phyloP scores from a whole-genome alignment of 2,329 filamentous ascomycete species.

The Xylariaceae sp. region DNA sequence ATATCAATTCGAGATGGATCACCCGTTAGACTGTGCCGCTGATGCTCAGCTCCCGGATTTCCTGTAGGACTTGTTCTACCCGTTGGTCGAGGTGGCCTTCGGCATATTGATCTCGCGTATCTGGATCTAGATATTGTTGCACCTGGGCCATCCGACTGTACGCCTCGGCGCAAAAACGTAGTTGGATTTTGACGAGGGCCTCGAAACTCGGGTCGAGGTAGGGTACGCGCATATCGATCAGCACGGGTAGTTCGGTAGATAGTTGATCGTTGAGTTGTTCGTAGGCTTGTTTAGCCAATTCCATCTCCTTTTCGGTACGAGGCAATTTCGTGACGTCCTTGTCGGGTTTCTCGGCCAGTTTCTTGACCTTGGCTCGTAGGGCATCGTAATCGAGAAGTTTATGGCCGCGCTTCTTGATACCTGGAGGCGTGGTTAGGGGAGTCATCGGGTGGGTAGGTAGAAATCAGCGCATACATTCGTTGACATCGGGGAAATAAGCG shows the following conservation, averaged over 20 bases:
- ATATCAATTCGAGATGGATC: not conserved
- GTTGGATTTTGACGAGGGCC: slow-evolving; percentile 95
- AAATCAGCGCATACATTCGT: slow-evolving; percentile 64
- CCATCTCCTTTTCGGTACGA: slow-evolving; percentile 90
- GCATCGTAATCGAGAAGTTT: slow-evolving; percentile 98
- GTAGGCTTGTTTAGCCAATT: slow-evolving; percentile 88
- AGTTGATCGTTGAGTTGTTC: slow-evolving; percentile 97
- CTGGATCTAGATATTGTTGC: slow-evolving; percentile 93
- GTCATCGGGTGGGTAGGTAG: not conserved
- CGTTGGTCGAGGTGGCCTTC: slow-evolving; percentile 84
- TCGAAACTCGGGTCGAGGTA: slow-evolving; percentile 97
- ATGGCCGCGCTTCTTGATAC: slow-evolving; percentile 97
- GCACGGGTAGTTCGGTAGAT: slow-evolving; percentile 83
- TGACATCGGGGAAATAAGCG: slow-evolving; percentile 97
- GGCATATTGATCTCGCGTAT: slow-evolving; percentile 93
- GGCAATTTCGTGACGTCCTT: slow-evolving; percentile 97
- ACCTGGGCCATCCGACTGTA: slow-evolving; percentile 98
- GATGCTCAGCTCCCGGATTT: slow-evolving; percentile 96
- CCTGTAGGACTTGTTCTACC: slow-evolving; percentile 92
- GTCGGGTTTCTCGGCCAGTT: slow-evolving; percentile 94
- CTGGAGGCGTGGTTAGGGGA: slow-evolving; percentile 36
- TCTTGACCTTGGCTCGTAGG: slow-evolving; percentile 92
- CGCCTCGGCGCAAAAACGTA: slow-evolving; percentile 95
- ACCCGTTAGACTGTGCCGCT: slow-evolving; percentile 51
- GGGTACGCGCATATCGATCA: slow-evolving; percentile 93